These are phyloP conservation scores for Phytophthora quininea DNA, from an alignment of 352 stramenopile species.

Conservation along the genomic window DNA sequence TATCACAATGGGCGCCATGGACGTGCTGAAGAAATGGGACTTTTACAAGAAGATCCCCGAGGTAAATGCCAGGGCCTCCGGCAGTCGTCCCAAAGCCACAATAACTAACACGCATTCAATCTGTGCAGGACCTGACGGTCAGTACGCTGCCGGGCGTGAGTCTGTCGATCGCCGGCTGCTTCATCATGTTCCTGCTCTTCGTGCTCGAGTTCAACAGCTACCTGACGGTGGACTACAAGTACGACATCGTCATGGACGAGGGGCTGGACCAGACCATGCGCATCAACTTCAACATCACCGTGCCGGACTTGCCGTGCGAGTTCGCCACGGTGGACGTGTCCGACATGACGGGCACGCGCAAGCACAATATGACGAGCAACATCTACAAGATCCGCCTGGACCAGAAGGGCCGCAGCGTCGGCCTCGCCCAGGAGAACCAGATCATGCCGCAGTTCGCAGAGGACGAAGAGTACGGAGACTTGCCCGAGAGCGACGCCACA, in stretches of 20 bases:
- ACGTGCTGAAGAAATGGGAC: constrained; percentile 91
- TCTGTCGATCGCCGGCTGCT: constrained; percentile 80
- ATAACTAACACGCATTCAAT: too few relatives aligned
- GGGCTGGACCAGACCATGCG: constrained; percentile 85
- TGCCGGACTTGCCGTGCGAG: constrained; percentile 97
- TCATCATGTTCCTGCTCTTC: constrained; percentile 92
- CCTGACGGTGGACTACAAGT: constrained; percentile 86
- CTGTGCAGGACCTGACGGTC: constrained; percentile 77
- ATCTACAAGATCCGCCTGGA: constrained; percentile 96
- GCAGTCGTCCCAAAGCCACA: too few relatives aligned
- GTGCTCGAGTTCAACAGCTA: constrained; percentile 91
- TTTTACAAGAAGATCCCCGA: constrained; percentile 94
- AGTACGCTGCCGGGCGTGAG: constrained; percentile 86
- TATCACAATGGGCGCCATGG: constrained; percentile 76
- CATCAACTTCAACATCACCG: constrained; percentile 99
- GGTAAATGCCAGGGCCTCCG: constrained; percentile 36
- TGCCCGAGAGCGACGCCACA: constrained; percentile 77
- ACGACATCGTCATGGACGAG: constrained; percentile 91
- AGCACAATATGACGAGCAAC: constrained; percentile 98
- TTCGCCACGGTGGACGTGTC: constrained; percentile 97
- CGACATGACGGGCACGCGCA: constrained; percentile 97
- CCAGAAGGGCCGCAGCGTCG: constrained; percentile 84
- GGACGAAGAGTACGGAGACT: constrained; percentile 68
- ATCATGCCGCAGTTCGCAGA: constrained; percentile 77
- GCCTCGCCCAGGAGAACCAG: constrained; percentile 89